phyloP scores from a whole-genome alignment of 1,284 basidiomycete species.

The Schizophyllum amplum region DNA sequence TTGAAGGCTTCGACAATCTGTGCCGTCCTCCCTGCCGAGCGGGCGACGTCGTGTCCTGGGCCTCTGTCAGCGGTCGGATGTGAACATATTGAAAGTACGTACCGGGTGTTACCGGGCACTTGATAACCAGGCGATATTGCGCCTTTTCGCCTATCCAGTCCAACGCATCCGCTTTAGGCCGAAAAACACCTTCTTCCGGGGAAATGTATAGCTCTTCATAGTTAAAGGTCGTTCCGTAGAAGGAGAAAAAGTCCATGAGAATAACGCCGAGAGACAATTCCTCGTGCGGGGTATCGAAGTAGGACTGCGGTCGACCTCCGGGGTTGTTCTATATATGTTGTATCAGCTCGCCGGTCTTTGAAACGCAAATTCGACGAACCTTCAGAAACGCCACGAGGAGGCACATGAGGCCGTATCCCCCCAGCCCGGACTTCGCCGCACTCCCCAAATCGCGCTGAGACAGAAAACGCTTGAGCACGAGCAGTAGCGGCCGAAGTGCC shows the following conservation, averaged over 20 bases:
- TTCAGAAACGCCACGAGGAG: conserved; percentile 73
- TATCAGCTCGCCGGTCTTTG: neutral
- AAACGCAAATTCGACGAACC: conserved; percentile 26
- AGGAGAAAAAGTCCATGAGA: conserved; percentile 35
- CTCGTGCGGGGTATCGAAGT: conserved; percentile 29
- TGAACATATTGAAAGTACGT: conserved; percentile 1
- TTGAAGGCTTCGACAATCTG: neutral
- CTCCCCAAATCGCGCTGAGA: conserved; percentile 61
- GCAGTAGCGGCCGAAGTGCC: conserved; percentile 54
- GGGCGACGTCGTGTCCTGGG: neutral
- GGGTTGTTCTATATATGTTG: conserved; percentile 29
- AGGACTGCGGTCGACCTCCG: conserved; percentile 22
- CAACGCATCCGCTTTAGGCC: conserved; percentile 26
- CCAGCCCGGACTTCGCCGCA: conserved; percentile 63
- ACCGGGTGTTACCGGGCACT: conserved; percentile 35
- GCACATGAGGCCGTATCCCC: conserved; percentile 69
- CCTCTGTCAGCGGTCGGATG: neutral
- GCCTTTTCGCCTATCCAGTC: conserved; percentile 23
- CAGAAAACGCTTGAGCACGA: conserved; percentile 69
- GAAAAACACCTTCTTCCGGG: conserved; percentile 23
- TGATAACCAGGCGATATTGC: conserved; percentile 27
- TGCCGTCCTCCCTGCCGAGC: neutral
- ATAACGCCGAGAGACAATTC: conserved; percentile 35
- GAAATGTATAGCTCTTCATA: conserved; percentile 36
- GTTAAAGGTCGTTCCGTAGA: conserved; percentile 37